Conservation (phyloP, 2,329 filamentous ascomycete genomes). For the Aspergillus ustus region DNA sequence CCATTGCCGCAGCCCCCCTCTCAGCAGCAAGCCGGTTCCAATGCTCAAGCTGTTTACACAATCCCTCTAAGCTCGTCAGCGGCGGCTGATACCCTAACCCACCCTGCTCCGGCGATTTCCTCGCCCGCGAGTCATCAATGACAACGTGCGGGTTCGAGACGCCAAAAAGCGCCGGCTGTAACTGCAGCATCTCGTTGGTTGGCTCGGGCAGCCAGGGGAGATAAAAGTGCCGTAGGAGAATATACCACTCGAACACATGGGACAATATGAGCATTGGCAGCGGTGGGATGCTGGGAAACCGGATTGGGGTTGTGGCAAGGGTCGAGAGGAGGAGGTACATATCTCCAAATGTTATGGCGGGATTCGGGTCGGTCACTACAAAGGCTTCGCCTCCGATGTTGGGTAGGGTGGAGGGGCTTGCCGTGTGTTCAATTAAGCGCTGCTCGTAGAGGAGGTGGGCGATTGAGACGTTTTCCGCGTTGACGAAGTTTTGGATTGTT, state of each 20-base stretch:
- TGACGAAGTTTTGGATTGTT: constrained; percentile 56
- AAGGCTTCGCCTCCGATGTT: constrained; percentile 54
- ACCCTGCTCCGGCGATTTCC: constrained; percentile 30
- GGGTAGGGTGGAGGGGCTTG: constrained; percentile 26
- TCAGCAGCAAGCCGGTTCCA: constrained; percentile 37
- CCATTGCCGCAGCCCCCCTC: constrained; percentile 18
- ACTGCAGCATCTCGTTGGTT: constrained; percentile 30
- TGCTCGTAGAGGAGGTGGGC: constrained; percentile 60
- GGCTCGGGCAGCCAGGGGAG: constrained; percentile 32
- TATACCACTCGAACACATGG: constrained; percentile 39
- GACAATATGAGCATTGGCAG: constrained; percentile 36
- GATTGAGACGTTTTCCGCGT: constrained; percentile 58
- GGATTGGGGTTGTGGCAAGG: constrained; percentile 35
- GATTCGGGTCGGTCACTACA: constrained; percentile 56
- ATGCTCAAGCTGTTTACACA: constrained; percentile 38
- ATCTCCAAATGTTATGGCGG: constrained; percentile 43
- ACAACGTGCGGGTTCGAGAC: constrained; percentile 35
- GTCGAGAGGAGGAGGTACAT: constrained; percentile 37
- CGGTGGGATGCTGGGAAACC: constrained; percentile 32
- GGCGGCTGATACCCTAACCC: constrained; percentile 40
- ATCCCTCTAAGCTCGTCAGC: constrained; percentile 37
- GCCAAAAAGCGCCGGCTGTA: constrained; percentile 40
- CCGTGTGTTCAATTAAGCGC: constrained; percentile 48
- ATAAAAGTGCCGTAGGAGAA: constrained; percentile 33
- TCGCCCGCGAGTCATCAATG: constrained; percentile 36